phyloP scores from a whole-genome alignment of 1,284 basidiomycete genomes.

The Golubevia pallescens region DNA sequence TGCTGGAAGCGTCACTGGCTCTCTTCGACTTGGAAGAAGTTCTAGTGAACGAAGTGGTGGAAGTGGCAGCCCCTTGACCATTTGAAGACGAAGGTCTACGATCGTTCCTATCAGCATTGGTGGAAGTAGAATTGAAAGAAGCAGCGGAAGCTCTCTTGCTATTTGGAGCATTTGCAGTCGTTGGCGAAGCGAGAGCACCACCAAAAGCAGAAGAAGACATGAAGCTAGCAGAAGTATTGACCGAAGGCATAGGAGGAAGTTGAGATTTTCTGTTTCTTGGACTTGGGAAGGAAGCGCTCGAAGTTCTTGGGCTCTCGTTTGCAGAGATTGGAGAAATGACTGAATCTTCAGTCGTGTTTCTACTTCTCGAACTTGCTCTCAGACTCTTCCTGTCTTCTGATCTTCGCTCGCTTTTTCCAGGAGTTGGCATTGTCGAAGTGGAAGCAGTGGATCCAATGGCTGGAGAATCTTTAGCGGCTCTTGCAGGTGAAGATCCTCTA shows the following conservation, averaged over 20 bases:
- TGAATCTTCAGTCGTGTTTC: slow-evolving; percentile 4
- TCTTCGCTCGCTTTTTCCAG: background rate
- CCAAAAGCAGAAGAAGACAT: too few species aligned
- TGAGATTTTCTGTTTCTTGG: slow-evolving; percentile 34
- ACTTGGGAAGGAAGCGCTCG: slow-evolving; percentile 22
- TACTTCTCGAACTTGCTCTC: background rate
- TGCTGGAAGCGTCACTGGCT: slow-evolving; percentile 11
- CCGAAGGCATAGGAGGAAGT: slow-evolving; percentile 33
- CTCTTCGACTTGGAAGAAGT: slow-evolving; percentile 6
- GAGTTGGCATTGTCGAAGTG: too few species aligned
- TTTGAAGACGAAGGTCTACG: slow-evolving; percentile 1
- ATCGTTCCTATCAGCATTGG: too few species aligned
- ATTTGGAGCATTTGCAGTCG: too few species aligned
- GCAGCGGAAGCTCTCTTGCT: slow-evolving; percentile 7
- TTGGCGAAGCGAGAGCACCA: too few species aligned
- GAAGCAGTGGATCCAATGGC: background rate
- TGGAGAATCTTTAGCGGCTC: background rate
- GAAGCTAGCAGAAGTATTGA: background rate
- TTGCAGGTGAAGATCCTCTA: slow-evolving; percentile 28
- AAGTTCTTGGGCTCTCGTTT: slow-evolving; percentile 15
- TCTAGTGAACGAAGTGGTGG: slow-evolving; percentile 1
- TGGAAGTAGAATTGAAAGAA: slow-evolving; percentile 1
- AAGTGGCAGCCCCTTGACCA: background rate
- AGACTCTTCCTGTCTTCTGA: background rate
- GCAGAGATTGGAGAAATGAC: slow-evolving; percentile 4